Percentiles rank a stretch among this genome's conserved stretches.
These are phyloP conservation scores for Aspergillus amoenus DNA, from an alignment of 2,329 filamentous ascomycete genomes.

Conservation along the genomic window DNA sequence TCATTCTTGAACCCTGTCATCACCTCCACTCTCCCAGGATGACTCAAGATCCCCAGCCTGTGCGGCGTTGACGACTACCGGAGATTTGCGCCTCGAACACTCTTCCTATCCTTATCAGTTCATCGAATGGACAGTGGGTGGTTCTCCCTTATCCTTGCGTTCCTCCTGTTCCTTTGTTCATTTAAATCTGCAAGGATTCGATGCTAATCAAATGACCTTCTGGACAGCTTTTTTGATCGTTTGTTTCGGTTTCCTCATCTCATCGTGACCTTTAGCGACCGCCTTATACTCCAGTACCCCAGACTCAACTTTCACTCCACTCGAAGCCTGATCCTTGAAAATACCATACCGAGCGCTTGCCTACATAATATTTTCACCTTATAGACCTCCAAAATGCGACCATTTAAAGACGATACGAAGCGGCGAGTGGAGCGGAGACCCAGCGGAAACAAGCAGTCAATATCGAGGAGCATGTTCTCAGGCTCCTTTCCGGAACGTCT, in stretches of 20 bases:
- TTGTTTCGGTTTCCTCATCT: conserved; percentile 4
- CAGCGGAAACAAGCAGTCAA: conserved; percentile 42
- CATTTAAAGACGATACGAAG: conserved; percentile 41
- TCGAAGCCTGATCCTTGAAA: background rate
- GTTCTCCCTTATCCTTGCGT: conserved; percentile 2
- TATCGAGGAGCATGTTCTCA: conserved; percentile 46
- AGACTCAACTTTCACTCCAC: background rate
- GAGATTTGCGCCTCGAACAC: background rate
- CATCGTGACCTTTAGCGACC: conserved; percentile 14
- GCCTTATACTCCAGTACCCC: conserved; percentile 9
- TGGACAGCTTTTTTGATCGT: background rate
- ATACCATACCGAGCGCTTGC: background rate
- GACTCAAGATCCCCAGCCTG: conserved; percentile 2
- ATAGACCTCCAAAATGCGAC: conserved; percentile 28
- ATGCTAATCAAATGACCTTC: conserved; percentile 15
- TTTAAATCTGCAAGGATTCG: background rate
- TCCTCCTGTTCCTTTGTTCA: conserved; percentile 1
- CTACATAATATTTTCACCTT: conserved; percentile 1
- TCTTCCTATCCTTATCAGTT: conserved; percentile 14
- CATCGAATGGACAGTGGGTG: conserved; percentile 9
- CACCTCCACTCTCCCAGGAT: conserved; percentile 12
- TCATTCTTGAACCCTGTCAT: conserved; percentile 1
- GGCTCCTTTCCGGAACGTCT: conserved; percentile 59
- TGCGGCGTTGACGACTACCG: conserved; percentile 14
- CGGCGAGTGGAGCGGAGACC: conserved; percentile 44